Conservation (phyloP, 352 stramenopile species). For the Phytophthora foliorum region DNA sequence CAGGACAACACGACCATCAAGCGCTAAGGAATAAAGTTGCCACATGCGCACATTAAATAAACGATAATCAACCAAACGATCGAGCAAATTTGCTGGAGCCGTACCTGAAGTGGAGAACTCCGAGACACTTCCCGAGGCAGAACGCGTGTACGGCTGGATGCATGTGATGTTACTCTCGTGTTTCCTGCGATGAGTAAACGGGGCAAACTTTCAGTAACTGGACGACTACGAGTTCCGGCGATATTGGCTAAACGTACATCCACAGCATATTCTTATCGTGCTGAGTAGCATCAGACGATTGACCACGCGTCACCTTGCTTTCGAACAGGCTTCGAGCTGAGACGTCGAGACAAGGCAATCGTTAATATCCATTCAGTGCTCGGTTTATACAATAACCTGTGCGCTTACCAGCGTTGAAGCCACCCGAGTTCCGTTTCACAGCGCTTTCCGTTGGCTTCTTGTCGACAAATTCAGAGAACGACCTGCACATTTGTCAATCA, state of each 20-base stretch:
- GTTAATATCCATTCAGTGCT: background rate
- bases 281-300: constrained; percentile 85
- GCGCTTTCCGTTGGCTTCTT: constrained; percentile 74
- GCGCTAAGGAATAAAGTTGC: constrained; percentile 45
- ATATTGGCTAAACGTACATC: constrained; percentile 63
- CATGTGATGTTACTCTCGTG: constrained; percentile 89
- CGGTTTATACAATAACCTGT: background rate
- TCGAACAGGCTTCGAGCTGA: constrained; percentile 84
- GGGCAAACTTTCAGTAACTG: background rate
- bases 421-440: constrained; percentile 66
- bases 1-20: constrained; percentile 84
- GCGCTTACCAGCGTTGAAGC: constrained; percentile 71
- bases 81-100: constrained; percentile 6
- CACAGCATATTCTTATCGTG: constrained; percentile 85
- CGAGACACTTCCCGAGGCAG: constrained; percentile 62
- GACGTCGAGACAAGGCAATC: background rate
- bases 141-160: constrained; percentile 73
- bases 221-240: background rate
- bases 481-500: constrained; percentile 40
- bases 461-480: constrained; percentile 79
- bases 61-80: background rate
- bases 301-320: constrained; percentile 86
- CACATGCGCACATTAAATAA: background rate
- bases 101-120: constrained; percentile 89
- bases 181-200: constrained; percentile 56